Conservation (phyloP, 176 grass and related monocot genomes). For the Avena atlantica region DNA sequence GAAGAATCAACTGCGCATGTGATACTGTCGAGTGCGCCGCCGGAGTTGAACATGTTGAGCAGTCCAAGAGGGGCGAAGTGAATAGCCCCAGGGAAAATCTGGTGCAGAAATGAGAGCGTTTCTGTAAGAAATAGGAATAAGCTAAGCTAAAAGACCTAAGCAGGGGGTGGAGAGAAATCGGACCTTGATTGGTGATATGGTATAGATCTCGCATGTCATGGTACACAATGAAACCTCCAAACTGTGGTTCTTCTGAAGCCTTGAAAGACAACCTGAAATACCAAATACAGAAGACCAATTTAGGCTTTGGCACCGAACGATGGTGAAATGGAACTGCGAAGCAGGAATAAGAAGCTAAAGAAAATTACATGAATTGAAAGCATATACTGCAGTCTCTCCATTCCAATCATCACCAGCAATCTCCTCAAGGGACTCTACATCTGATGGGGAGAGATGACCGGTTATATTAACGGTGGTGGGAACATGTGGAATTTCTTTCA, state of each 20-base stretch:
- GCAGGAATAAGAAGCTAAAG: neutral
- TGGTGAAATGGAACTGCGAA: neutral
- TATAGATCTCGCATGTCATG: constrained; percentile 55
- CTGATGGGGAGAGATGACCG: constrained; percentile 42
- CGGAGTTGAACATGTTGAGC: constrained; percentile 68
- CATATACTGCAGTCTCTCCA: constrained; percentile 57
- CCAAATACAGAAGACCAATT: neutral
- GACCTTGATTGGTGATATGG: constrained; percentile 55
- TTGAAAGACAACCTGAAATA: constrained; percentile 45
- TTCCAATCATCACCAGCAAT: constrained; percentile 46
- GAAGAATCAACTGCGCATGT: constrained; percentile 16
- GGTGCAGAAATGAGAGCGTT: neutral
- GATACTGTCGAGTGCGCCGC: constrained; percentile 49
- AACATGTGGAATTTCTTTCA: constrained; percentile 43
- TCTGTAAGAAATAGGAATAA: constrained; percentile 3
- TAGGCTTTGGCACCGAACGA: neutral
- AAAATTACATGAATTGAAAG: constrained; percentile 59
- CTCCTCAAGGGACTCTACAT: constrained; percentile 58
- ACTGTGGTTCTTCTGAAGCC: constrained; percentile 40
- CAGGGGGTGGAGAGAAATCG: neutral
- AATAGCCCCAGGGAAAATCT: constrained; percentile 36
- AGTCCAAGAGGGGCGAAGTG: constrained; percentile 53
- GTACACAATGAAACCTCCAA: constrained; percentile 47
- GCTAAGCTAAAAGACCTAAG: neutral
- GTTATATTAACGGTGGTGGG: constrained; percentile 32